A percentile compares a stretch with the other conserved stretches of the same genome.
phyloP scores from a whole-genome alignment of 495 filamentous ascomycete genomes.

The Aspergillus sclerotioniger region DNA sequence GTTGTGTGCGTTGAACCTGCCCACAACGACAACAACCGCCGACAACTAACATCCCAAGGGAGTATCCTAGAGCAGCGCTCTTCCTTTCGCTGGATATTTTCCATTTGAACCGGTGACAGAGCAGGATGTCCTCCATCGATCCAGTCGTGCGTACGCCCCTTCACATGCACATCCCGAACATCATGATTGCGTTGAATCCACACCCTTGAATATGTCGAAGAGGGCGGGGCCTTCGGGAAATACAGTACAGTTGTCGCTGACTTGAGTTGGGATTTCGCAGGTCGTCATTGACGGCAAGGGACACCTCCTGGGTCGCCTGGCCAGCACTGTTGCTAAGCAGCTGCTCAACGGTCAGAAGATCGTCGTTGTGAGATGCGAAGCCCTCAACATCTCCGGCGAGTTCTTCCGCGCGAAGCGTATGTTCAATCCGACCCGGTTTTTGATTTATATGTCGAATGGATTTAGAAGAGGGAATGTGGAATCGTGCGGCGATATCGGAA shows the following conservation, averaged over 20 bases:
- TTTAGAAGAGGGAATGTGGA: not conserved
- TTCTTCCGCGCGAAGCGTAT: constrained; percentile 99
- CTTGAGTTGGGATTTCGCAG: constrained; percentile 49
- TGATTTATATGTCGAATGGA: not conserved
- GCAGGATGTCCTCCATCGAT: constrained; percentile 98
- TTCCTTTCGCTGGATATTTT: constrained; percentile 39
- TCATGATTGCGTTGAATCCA: not conserved
- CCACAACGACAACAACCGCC: constrained; percentile 52
- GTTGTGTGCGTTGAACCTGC: constrained; percentile 48
- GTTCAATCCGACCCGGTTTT: constrained; percentile 45
- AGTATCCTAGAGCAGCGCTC: constrained; percentile 39
- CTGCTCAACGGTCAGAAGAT: constrained; percentile 99
- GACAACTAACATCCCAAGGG: constrained; percentile 47
- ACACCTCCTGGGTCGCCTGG: constrained; percentile 98
- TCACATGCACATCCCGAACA: constrained; percentile 13
- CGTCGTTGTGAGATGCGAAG: constrained; percentile 97
- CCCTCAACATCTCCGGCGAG: constrained; percentile 99
- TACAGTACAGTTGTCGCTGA: constrained; percentile 25
- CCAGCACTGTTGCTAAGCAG: constrained; percentile 99
- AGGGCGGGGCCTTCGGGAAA: not conserved
- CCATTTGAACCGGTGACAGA: constrained; percentile 46
- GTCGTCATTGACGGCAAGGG: constrained; percentile 99
- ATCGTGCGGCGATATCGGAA: not conserved
- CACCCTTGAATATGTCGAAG: not conserved
- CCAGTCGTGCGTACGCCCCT: constrained; percentile 74